A percentile compares a stretch with the other conserved stretches of the same genome.
Conservation (phyloP, 257 asterid species). For the Nemophila menziesii region DNA sequence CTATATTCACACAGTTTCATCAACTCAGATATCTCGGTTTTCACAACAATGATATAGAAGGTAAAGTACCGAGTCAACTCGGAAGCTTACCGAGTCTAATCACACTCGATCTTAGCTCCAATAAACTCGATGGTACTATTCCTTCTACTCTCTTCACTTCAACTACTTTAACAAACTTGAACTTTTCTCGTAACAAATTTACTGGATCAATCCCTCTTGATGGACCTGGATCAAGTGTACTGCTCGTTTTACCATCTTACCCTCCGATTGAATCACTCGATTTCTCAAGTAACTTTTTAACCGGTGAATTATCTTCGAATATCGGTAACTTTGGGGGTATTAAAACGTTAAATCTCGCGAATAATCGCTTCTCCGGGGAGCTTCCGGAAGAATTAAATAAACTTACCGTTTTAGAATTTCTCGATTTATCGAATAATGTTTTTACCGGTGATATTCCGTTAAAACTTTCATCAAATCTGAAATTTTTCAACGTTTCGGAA, state of each 20-base stretch:
- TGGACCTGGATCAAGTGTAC: conserved; percentile 41
- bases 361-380: conserved; percentile 51
- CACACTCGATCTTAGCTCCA: conserved; percentile 60
- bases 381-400: conserved; percentile 61
- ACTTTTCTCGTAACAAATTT: conserved; percentile 64
- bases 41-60: conserved; percentile 55
- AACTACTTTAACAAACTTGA: conserved; percentile 37
- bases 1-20: conserved; percentile 50
- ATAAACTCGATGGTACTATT: conserved; percentile 52
- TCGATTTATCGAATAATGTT: conserved; percentile 56
- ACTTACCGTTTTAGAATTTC: conserved; percentile 49
- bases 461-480: conserved; percentile 46
- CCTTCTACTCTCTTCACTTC: conserved; percentile 57
- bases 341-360: conserved; percentile 51
- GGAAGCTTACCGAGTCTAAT: conserved; percentile 36
- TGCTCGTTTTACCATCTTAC: conserved; percentile 48
- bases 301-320: conserved; percentile 51
- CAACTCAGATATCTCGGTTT: conserved; percentile 37
- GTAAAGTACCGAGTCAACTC: conserved; percentile 36
- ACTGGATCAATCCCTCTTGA: conserved; percentile 60
- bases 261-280: conserved; percentile 65
- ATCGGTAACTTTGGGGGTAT: conserved; percentile 67
- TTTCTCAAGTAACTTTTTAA: conserved; percentile 59
- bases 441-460: conserved; percentile 59
- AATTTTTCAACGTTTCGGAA: conserved; percentile 43